Conservation (phyloP, 1,284 basidiomycete species). For the Puccinia coronata region DNA sequence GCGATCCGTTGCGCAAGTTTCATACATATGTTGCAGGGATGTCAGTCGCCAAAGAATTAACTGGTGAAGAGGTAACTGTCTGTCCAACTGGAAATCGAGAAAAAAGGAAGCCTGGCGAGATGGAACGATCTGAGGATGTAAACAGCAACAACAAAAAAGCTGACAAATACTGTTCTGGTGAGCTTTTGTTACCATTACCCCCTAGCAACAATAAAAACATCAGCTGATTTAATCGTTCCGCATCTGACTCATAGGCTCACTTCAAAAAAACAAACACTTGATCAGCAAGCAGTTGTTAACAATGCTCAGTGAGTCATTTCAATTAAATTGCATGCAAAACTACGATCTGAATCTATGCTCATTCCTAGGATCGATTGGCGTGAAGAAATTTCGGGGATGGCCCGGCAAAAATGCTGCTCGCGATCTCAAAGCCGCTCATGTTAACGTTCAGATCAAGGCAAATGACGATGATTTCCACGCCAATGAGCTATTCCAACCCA, state of each 20-base stretch:
- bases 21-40: conserved; percentile 4
- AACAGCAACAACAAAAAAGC: not conserved
- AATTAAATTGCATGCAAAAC: not conserved
- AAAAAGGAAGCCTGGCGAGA: not conserved
- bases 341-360: not conserved
- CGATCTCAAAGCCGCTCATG: not conserved
- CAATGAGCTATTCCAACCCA: conserved; percentile 1
- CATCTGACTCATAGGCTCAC: not conserved
- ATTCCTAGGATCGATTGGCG: no score
- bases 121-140: not conserved
- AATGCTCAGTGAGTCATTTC: not conserved
- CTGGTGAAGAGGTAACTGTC: not conserved
- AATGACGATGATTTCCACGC: not conserved
- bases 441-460: not conserved
- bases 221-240: not conserved
- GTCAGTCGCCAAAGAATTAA: not conserved
- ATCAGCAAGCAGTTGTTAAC: not conserved
- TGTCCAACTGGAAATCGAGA: not conserved
- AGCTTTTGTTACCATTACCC: not conserved
- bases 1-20: conserved; percentile 4
- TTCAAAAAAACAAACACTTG: not conserved
- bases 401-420: not conserved
- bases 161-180: conserved; percentile 1
- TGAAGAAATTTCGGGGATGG: not conserved
- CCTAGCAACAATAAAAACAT: no score